phyloP scores from a whole-genome alignment of 1,284 basidiomycete species.

The Neonothopanus nambi region DNA sequence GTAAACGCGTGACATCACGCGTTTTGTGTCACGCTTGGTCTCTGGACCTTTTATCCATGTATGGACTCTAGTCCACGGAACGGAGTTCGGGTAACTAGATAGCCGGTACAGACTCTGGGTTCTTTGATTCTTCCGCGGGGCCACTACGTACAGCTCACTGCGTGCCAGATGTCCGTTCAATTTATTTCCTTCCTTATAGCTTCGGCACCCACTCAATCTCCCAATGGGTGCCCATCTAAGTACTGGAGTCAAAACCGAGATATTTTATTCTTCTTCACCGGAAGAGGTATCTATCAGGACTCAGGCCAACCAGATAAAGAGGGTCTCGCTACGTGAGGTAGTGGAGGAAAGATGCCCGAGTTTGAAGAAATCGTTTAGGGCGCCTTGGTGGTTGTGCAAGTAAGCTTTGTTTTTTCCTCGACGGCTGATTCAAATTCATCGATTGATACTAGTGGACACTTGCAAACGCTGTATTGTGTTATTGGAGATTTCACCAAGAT shows the following conservation, averaged over 20 bases:
- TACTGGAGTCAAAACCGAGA: neutral
- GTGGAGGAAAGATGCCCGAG: constrained; percentile 60
- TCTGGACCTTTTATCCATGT: too few species aligned
- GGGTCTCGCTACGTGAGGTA: constrained; percentile 28
- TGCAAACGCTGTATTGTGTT: constrained; percentile 64
- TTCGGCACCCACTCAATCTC: too few species aligned
- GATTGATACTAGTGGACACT: constrained; percentile 54
- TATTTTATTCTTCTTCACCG: neutral
- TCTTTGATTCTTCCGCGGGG: too few species aligned
- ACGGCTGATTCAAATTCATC: constrained; percentile 6
- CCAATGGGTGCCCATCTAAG: too few species aligned
- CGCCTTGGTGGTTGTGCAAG: constrained; percentile 74
- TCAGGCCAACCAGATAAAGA: neutral
- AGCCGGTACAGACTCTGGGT: too few species aligned
- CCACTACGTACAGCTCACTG: too few species aligned
- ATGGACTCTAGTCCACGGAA: too few species aligned
- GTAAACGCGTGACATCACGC: constrained; percentile 14
- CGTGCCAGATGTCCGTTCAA: too few species aligned
- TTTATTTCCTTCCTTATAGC: too few species aligned
- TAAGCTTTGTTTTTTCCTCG: constrained; percentile 31
- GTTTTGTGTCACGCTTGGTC: constrained; percentile 4
- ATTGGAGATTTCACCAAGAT: constrained; percentile 59
- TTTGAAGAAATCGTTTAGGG: constrained; percentile 52
- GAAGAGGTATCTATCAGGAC: neutral
- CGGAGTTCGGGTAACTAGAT: too few species aligned